Percentiles rank a stretch among this genome's conserved stretches.
phyloP scores from a whole-genome alignment of 2,329 filamentous ascomycete genomes.

The Trichoderma polysporum region DNA sequence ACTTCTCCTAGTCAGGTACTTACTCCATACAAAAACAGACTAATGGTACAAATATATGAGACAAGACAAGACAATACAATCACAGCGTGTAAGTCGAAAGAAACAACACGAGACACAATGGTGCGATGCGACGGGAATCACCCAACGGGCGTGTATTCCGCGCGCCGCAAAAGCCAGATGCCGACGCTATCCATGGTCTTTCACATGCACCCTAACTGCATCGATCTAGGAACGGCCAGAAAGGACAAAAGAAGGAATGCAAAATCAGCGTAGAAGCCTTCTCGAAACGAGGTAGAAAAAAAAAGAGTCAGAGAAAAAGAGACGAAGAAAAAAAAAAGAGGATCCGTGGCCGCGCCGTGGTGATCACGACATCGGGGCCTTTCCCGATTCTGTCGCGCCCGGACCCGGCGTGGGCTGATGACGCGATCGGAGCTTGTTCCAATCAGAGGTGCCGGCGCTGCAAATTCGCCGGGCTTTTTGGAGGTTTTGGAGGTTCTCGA shows the following conservation, averaged over 20 bases:
- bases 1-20: not conserved
- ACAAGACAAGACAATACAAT: not conserved
- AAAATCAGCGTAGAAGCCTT: not conserved
- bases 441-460: slow-evolving; percentile 22
- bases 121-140: not conserved
- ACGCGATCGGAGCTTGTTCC: slow-evolving; percentile 28
- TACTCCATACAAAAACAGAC: not conserved
- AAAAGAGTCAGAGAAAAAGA: not conserved
- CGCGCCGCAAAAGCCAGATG: not conserved
- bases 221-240: not conserved
- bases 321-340: not conserved
- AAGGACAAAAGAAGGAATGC: not conserved
- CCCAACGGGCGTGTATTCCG: not conserved
- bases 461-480: slow-evolving; percentile 22
- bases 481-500: too few relatives aligned
- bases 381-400: slow-evolving; percentile 18
- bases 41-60: not conserved
- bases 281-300: not conserved
- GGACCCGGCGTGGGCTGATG: slow-evolving; percentile 25
- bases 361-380: slow-evolving; percentile 21
- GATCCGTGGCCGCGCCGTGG: not conserved
- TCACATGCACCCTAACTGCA: slow-evolving; percentile 12
- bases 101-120: not conserved
- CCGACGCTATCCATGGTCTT: slow-evolving; percentile 10
- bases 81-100: not conserved